Evolutionary conservation across 371 early-diverging fungal genomes (phyloP).

Genomic region (Encephalitozoon cuniculi): DNA sequence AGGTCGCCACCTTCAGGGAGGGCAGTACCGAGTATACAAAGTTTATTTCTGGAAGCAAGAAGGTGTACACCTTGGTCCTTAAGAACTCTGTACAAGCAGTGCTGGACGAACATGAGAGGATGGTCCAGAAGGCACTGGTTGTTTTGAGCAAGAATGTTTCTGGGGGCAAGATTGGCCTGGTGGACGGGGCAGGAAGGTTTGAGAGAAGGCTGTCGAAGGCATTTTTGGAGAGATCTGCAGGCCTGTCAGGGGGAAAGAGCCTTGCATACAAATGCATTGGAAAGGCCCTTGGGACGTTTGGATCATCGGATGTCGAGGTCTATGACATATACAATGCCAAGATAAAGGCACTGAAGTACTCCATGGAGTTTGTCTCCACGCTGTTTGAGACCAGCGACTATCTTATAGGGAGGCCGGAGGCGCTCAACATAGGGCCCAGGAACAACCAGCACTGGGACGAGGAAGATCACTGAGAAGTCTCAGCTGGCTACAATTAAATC

Average conservation of each 20-base stretch:
- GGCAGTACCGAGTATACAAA: slow-evolving; percentile 50
- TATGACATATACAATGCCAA: slow-evolving; percentile 50
- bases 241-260: slow-evolving; percentile 14
- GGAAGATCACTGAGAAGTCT: slow-evolving; percentile 38
- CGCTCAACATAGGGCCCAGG: slow-evolving; percentile 38
- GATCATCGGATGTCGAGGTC: slow-evolving; percentile 6
- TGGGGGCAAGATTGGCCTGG: background rate
- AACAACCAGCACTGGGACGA: slow-evolving; percentile 42
- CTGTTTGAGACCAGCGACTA: slow-evolving; percentile 57
- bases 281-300: slow-evolving; percentile 2
- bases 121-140: slow-evolving; percentile 27
- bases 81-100: slow-evolving; percentile 46
- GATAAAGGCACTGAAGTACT: slow-evolving; percentile 52
- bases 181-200: background rate
- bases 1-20: slow-evolving; percentile 31
- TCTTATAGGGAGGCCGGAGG: slow-evolving; percentile 56
- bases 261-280: slow-evolving; percentile 20
- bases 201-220: slow-evolving; percentile 5
- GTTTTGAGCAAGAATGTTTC: slow-evolving; percentile 36
- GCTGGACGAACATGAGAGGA: slow-evolving; percentile 56
- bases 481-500: background rate
- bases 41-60: slow-evolving; percentile 14
- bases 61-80: slow-evolving; percentile 53
- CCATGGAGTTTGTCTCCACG: slow-evolving; percentile 50
- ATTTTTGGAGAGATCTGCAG: slow-evolving; percentile 17